Evolutionary conservation across 2,329 filamentous ascomycete genomes (phyloP), one percentile per base, ranked within the genome.

Genomic region (Incumbomyces delicatus): DNA sequence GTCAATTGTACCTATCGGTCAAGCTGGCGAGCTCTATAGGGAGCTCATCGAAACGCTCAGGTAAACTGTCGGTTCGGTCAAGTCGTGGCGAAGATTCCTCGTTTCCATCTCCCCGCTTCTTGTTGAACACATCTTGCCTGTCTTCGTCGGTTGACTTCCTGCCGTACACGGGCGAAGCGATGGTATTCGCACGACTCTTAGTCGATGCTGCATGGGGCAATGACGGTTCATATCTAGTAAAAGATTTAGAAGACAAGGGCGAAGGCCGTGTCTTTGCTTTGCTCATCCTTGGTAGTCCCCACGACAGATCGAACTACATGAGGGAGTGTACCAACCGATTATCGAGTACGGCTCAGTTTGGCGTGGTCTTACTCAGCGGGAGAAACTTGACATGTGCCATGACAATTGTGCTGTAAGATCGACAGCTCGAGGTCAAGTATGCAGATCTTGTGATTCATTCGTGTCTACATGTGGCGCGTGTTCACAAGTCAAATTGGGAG

Each of bases 1-100:
- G 54, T 44, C 22, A 32, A 13, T 18, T 63, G 51, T 71, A 88
- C 87, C 85, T 86, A 65, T 96, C 90, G 16, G 85, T 87, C 61
- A 95, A 70, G 64, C 87, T 92, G 49, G 92, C 77, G 49, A 98
- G 78, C 73, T 98, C 92, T 59, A 95, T 92, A 12, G 92, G 92
- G 35, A 98, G 78, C 60, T 95, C 85, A 58, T 94, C 87, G 53
- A 92, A 82, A 48, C 86, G 82, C 52, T 86, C 77, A 2, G 84
- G 71, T 11, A 71, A 48, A 44, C 60, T 60, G 13, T 59, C 56
- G 14, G 63, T 61, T 7, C 63, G 58, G 34, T 55, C 51, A 13
- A 63, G 58, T 33, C 62, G 63, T n/a, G 56, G 57, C 18, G 35
- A 40, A 12, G 49, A 41, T 34, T 52, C 50, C 30, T 56, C 56